Evolutionary conservation across 139 green algal species (phyloP).

Genomic region (Spirogloea muscicola): DNA sequence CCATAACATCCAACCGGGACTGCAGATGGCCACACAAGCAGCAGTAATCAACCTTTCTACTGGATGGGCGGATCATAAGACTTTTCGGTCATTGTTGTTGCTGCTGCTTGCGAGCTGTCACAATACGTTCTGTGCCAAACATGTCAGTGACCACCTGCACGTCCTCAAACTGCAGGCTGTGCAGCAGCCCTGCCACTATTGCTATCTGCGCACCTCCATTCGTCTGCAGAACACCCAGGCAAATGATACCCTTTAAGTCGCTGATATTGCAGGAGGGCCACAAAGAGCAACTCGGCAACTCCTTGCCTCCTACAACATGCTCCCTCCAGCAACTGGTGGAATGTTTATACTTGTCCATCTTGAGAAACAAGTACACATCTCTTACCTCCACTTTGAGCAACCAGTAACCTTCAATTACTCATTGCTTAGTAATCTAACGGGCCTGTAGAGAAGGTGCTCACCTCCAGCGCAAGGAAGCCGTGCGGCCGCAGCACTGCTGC

Average conservation of each 20-base stretch:
- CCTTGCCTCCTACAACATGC: not conserved
- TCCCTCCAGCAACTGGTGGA: not conserved
- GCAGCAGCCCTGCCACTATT: not conserved
- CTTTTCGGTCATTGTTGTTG: no score
- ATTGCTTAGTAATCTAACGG: no score
- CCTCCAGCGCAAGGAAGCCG: conserved; percentile 42
- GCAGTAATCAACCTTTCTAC: no score
- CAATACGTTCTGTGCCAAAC: not conserved
- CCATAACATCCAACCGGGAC: no score
- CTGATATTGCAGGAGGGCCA: not conserved
- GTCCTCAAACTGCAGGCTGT: not conserved
- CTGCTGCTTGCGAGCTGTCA: no score
- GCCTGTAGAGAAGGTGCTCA: not conserved
- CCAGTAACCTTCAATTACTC: not conserved
- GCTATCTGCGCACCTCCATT: not conserved
- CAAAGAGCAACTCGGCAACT: not conserved
- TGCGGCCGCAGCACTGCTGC: conserved; percentile 5
- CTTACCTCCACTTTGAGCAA: not conserved
- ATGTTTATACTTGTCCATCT: no score
- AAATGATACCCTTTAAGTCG: not conserved
- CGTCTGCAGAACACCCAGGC: conserved; percentile 3
- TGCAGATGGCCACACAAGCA: no score
- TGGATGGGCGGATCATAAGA: no score
- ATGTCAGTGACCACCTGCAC: not conserved
- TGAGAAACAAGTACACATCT: no score